A percentile compares a stretch with the other conserved stretches of the same genome.
phyloP scores from a whole-genome alignment of 2,329 filamentous ascomycete species.

The Aspergillus cejpii region DNA sequence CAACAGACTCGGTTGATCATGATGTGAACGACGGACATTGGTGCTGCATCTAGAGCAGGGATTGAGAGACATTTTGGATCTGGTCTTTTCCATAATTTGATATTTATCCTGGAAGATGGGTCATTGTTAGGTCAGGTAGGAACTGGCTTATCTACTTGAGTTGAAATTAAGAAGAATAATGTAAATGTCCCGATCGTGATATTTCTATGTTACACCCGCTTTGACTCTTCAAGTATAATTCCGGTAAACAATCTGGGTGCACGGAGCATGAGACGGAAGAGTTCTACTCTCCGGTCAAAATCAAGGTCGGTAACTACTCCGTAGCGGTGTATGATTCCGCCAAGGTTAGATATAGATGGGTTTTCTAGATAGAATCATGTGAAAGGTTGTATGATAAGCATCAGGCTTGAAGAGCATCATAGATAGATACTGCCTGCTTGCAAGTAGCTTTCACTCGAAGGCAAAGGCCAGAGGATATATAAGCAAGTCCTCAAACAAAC shows the following conservation, averaged over 20 bases:
- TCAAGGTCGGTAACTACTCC: too few relatives aligned
- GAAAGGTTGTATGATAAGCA: not conserved
- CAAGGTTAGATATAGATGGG: not conserved
- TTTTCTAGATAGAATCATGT: not conserved
- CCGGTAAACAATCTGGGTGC: not conserved
- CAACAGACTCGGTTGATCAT: not conserved
- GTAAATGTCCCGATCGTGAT: not conserved
- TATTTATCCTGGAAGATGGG: too few relatives aligned
- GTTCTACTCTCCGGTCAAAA: too few relatives aligned
- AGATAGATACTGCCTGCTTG: not conserved
- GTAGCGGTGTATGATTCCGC: not conserved
- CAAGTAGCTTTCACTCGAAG: too few relatives aligned
- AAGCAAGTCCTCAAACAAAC: too few relatives aligned
- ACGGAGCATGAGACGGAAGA: not conserved
- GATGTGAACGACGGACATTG: slow-evolving; percentile 3
- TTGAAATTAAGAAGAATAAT: too few relatives aligned
- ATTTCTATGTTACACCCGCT: not conserved
- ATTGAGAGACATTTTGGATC: not conserved
- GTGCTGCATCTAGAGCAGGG: slow-evolving; percentile 12
- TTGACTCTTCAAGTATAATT: not conserved
- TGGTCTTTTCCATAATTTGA: too few relatives aligned
- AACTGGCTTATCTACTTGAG: too few relatives aligned
- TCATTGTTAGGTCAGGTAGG: too few relatives aligned
- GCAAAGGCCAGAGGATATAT: too few relatives aligned
- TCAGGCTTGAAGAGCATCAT: not conserved